Evolutionary conservation across 306 rosid genomes (phyloP), one percentile per base, ranked within the genome.

Genomic region (Gynostemma pentaphyllum): DNA sequence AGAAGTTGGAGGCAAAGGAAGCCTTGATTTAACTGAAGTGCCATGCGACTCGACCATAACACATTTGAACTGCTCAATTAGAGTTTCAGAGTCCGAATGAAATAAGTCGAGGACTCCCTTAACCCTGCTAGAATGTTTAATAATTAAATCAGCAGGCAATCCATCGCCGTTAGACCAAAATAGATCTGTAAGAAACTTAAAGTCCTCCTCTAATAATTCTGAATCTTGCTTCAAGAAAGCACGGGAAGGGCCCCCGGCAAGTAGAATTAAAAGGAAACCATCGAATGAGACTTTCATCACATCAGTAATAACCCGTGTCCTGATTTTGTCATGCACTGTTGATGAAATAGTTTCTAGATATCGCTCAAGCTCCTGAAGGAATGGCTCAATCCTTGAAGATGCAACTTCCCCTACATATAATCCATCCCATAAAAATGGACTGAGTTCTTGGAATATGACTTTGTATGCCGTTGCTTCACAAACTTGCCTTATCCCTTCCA

Each of bases 101-200:
- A 86, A 85, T 59, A 92, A 67, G 53, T 87, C 79, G 32, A 88
- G 88, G 7, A 82, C 65, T 67, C 49, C 68, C 68, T 70, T 86
- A 32, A 76, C 81, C 0, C 69, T 85, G 34, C 76, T 52, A 10
- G 96, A 83, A 44, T 69, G 79, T 65, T 84, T 92, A 45, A 71
- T 79, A 27, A 92, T 86, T 68, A 88, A 68, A 45, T 92, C 96
- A 30, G 66, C 68, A 1, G 99, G 99, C 68, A 92, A 76, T 30
- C 99, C 96, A 75, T 88, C 96, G 49, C 99, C 99, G 36, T 81
- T 84, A 12, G 99, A 92, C 99, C 99, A 92, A 79, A 92, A 88
- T 42, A 92, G 79, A 67, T 84, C 96, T 0, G 80, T 80, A 21
- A 92, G 82, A 79, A 66, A 77, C 81, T 84, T 88, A 61, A 92